Evolutionary conservation across 2,329 filamentous ascomycete genomes (phyloP), one percentile per base, ranked within the genome.

Genomic region (Dothideomycetes sp.): DNA sequence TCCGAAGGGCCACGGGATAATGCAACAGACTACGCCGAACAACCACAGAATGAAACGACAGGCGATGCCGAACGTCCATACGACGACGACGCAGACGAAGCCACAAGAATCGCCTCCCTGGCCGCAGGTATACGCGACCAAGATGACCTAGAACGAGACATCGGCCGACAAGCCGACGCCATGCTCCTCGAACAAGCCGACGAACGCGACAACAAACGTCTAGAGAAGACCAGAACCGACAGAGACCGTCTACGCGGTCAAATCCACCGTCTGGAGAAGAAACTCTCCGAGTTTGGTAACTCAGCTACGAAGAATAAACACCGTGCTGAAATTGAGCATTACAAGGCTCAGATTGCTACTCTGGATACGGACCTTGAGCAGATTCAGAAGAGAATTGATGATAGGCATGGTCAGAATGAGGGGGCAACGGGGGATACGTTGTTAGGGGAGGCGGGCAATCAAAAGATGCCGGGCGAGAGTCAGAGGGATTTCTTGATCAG

Each of bases 401-500:
- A 84, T 45, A 74, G 89, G 41, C 78, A 83, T 44, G 65, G 74
- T 44, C 69, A 71, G n/a, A 67, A 67, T 23, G 64, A 67, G 31
- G 30, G 16, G 13, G 65, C 64, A 9, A 60, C 62, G 3, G 64
- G 68, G 8, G 51, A 62, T 6, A 49, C 48, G 1, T 62, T 60
- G 20, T 61, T 66, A 22, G 54, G 57, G 11, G 62, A 66, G 38
- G 64, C 68, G 18, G 66, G 64, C 33, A 73, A 71, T 19, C 77
- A 73, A 38, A 77, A 76, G 40, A 63, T 89, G 43, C 78, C 84
- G 1, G 84, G 84, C 45, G 91, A 96, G 64, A 86, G 76, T 17
- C 79, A 85, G 46, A 77, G 88, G 36, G 88, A 94, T 33, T 98
- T 84, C 57, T 73, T 98, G 33, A 91, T 98, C 34, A 79, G 91